phyloP scores from a whole-genome alignment of 176 grass and related monocot genomes.

The Neostapfia colusana region DNA sequence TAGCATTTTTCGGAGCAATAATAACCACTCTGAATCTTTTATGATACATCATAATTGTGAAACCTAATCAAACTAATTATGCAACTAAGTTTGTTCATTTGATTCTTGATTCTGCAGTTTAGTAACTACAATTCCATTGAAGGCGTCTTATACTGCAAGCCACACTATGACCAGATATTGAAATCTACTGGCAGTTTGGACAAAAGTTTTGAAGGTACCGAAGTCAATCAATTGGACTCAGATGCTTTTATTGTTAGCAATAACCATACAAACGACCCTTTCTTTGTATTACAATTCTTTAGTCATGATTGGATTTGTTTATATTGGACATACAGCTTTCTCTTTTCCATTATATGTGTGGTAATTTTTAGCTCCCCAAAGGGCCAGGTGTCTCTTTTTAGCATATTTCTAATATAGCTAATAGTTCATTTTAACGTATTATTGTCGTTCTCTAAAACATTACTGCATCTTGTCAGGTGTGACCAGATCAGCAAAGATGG shows the following conservation, averaged over 20 bases:
- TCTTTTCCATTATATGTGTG: not conserved
- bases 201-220: conserved; percentile 99
- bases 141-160: conserved; percentile 92
- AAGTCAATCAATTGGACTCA: not conserved
- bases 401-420: not conserved
- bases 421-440: not conserved
- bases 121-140: conserved; percentile 94
- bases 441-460: conserved; percentile 3
- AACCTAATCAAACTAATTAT: not conserved
- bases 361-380: not conserved
- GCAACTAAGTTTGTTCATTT: conserved; percentile 22
- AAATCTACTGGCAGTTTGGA: conserved; percentile 96
- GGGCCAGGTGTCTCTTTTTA: not conserved
- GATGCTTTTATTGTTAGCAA: conserved; percentile 10
- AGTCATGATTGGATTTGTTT: not conserved
- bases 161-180: conserved; percentile 98
- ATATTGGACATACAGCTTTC: not conserved
- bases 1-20: conserved; percentile 30
- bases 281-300: not conserved
- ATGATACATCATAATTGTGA: conserved; percentile 15
- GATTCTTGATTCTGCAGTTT: conserved; percentile 64
- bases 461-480: conserved; percentile 50
- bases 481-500: conserved; percentile 62
- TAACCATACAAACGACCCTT: not conserved
- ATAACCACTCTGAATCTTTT: conserved; percentile 9